Percentiles rank a stretch among this genome's conserved stretches.
Evolutionary conservation across 2,329 filamentous ascomycete genomes (phyloP).

Genomic region (Cryphonectria carpinicola): DNA sequence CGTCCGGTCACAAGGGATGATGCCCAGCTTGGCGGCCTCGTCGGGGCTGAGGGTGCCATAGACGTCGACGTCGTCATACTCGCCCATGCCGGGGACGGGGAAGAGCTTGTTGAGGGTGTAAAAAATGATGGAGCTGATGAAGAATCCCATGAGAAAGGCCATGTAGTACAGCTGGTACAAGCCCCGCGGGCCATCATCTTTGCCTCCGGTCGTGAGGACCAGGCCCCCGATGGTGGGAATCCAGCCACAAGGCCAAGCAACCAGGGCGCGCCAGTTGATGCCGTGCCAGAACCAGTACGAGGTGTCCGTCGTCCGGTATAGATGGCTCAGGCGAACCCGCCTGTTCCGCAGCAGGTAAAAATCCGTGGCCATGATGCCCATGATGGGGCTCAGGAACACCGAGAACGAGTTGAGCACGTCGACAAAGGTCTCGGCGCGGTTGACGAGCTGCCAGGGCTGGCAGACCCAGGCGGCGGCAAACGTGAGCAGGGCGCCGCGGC

Average conservation of each 20-base stretch:
- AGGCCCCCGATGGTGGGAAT: conserved; percentile 47
- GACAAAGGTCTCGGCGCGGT: conserved; percentile 37
- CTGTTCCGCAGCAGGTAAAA: conserved; percentile 42
- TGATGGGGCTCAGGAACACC: conserved; percentile 44
- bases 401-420: conserved; percentile 45
- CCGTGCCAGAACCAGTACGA: conserved; percentile 49
- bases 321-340: conserved; percentile 40
- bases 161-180: conserved; percentile 51
- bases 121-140: conserved; percentile 39
- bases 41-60: conserved; percentile 49
- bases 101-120: conserved; percentile 43
- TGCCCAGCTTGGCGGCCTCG: conserved; percentile 42
- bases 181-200: conserved; percentile 37
- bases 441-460: conserved; percentile 40
- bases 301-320: conserved; percentile 41
- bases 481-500: conserved; percentile 40
- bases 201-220: conserved; percentile 40
- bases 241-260: conserved; percentile 49
- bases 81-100: conserved; percentile 44
- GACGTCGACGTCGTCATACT: conserved; percentile 48
- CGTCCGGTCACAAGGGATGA: conserved; percentile 14
- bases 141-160: conserved; percentile 51
- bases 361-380: conserved; percentile 44
- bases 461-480: conserved; percentile 37
- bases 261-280: conserved; percentile 47